Evolutionary conservation across 768 basidiomycete genomes (phyloP).

Genomic region (Russula olivacea): DNA sequence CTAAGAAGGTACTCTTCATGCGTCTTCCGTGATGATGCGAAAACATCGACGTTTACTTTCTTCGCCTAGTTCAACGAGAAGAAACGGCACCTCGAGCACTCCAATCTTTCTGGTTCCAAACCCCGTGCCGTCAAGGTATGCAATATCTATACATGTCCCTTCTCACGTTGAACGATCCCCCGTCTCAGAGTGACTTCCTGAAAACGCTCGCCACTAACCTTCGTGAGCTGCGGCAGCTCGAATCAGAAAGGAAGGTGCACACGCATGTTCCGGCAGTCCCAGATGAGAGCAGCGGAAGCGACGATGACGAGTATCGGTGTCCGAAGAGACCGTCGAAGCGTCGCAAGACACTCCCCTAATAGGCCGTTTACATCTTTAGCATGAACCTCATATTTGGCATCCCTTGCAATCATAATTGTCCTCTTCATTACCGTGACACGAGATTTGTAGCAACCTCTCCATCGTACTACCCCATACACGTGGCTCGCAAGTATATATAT

Average conservation of each 20-base stretch:
- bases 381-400: not conserved
- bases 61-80: slow-evolving; percentile 51
- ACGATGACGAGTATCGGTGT: slow-evolving; percentile 49
- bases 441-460: not conserved
- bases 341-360: slow-evolving; percentile 14
- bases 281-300: slow-evolving; percentile 44
- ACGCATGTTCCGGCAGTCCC: slow-evolving; percentile 38
- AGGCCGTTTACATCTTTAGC: not conserved
- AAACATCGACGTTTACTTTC: not conserved
- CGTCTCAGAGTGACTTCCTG: slow-evolving; percentile 58
- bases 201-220: slow-evolving; percentile 54
- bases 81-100: slow-evolving; percentile 50
- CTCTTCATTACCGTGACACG: not conserved
- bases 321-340: slow-evolving; percentile 30
- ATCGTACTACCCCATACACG: not conserved
- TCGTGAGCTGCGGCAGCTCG: slow-evolving; percentile 54
- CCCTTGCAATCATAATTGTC: slow-evolving; percentile 1
- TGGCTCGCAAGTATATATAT: not conserved
- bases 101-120: slow-evolving; percentile 39
- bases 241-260: slow-evolving; percentile 45
- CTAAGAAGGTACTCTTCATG: slow-evolving; percentile 49
- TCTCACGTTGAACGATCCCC: not conserved
- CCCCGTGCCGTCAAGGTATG: slow-evolving; percentile 55
- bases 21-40: slow-evolving; percentile 8
- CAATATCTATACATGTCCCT: not conserved